A percentile compares a stretch with the other conserved stretches of the same genome.
These are phyloP conservation scores for Gloeophyllum trabeum DNA, from an alignment of 768 basidiomycete species.

Conservation along the genomic window DNA sequence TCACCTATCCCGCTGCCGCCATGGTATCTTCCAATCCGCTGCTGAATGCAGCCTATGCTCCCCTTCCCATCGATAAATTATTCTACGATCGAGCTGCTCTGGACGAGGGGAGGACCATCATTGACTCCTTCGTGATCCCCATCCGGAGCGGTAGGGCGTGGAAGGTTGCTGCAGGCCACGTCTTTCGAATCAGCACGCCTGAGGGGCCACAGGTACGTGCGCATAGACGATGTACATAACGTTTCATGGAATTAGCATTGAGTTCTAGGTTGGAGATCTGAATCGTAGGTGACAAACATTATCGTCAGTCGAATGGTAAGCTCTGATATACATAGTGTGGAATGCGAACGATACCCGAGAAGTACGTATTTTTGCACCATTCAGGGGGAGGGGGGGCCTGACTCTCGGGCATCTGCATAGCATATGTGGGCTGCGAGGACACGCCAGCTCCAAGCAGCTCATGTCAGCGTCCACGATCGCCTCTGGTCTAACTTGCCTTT, in stretches of 20 bases:
- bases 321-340: neutral
- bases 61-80: constrained; percentile 9
- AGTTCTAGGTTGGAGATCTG: constrained; percentile 9
- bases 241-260: neutral
- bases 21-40: neutral
- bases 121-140: constrained; percentile 11
- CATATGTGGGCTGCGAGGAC: constrained; percentile 13
- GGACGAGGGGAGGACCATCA: constrained; percentile 5
- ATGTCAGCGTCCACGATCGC: constrained; percentile 13
- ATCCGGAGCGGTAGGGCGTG: constrained; percentile 13
- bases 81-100: constrained; percentile 11
- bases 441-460: constrained; percentile 13
- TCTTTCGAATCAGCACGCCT: constrained; percentile 11
- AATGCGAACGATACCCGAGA: neutral
- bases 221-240: constrained; percentile 1
- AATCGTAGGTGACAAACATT: constrained; percentile 11
- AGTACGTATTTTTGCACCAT: neutral
- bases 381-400: neutral
- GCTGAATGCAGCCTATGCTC: neutral
- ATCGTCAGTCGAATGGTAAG: constrained; percentile 5
- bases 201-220: constrained; percentile 13
- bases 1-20: neutral
- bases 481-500: constrained; percentile 15
- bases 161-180: constrained; percentile 10
- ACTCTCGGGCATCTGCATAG: constrained; percentile 4